phyloP scores from a whole-genome alignment of 2,329 filamentous ascomycete species.

The Pyricularia sp. region DNA sequence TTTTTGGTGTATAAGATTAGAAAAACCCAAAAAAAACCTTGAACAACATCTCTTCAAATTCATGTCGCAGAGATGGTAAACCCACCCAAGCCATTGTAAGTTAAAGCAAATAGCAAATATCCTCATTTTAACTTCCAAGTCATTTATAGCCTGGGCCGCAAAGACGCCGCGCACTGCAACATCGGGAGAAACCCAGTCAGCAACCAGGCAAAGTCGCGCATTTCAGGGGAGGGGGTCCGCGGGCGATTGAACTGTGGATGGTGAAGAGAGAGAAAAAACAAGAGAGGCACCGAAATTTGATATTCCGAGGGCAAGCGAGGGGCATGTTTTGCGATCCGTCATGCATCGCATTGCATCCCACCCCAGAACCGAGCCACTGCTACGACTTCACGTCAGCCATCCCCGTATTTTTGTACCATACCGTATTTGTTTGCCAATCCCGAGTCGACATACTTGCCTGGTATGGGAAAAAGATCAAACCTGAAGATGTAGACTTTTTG shows the following conservation, averaged over 20 bases:
- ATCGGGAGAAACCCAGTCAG: too few species aligned
- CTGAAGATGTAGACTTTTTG: not conserved
- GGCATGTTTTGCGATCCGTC: not conserved
- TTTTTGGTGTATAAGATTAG: not conserved
- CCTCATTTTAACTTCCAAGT: not conserved
- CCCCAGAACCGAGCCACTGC: not conserved
- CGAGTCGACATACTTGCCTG: not conserved
- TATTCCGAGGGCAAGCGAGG: too few species aligned
- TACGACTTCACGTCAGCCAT: not conserved
- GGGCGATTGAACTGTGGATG: too few species aligned
- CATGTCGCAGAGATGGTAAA: not conserved
- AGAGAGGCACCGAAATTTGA: not conserved
- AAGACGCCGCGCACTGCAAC: not conserved
- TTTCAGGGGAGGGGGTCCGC: too few species aligned
- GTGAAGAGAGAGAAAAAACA: too few species aligned
- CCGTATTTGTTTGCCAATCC: not conserved
- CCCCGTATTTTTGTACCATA: not conserved
- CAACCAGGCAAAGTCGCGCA: too few species aligned
- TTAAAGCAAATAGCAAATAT: not conserved
- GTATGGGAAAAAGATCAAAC: not conserved
- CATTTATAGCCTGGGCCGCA: not conserved
- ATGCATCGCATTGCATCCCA: not conserved
- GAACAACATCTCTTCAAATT: not conserved
- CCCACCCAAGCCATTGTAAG: not conserved
- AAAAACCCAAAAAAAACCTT: not conserved